Evolutionary conservation across 345 rosid species (phyloP), one percentile per base, ranked within the genome.

Genomic region (Linum tenue): DNA sequence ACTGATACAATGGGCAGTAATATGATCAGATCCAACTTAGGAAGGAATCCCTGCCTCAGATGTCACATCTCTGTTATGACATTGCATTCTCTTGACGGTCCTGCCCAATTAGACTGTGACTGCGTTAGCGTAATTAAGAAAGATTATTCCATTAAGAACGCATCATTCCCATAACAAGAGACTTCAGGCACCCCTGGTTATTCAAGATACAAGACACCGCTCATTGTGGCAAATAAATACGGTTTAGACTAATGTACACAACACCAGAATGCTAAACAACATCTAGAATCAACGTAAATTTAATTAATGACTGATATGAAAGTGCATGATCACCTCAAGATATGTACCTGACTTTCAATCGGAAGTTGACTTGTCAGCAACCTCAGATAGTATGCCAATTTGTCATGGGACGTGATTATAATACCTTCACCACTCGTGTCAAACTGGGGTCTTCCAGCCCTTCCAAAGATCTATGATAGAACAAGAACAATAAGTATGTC

Each of bases 371-470:
- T 85, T 61, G 98, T 92, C 76, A 92, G 80, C 79, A 92, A 70
- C 56, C 98, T 82, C 50, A 92, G 82, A 75, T 90, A 92, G 84
- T 92, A 86, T 39, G 96, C 89, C 63, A 92, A 77, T 80, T 92
- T 92, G 59, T 90, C 97, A 75, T 92, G 98, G 51, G 97, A 90
- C 50, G 98, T 92, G 71, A 92, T 92, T 74, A 92, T 92, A 70
- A 92, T 90, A 73, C 98, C 98, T 72, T 92, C 98, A 56, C 98
- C 98, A 73, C 97, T 90, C 78, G 85, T 92, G 76, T 92, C 98
- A 84, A 92, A 92, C 81, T 92, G 98, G 60, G 98, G 98, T 78
- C 98, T 86, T 75, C 98, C 98, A 66, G 98, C 97, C 78, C 98
- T 89, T 72, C 98, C 98, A 83, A 92, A 92, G 55, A 92, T 92